Evolutionary conservation across 352 stramenopile species (phyloP).

Genomic region (Pythium apleroticum): DNA sequence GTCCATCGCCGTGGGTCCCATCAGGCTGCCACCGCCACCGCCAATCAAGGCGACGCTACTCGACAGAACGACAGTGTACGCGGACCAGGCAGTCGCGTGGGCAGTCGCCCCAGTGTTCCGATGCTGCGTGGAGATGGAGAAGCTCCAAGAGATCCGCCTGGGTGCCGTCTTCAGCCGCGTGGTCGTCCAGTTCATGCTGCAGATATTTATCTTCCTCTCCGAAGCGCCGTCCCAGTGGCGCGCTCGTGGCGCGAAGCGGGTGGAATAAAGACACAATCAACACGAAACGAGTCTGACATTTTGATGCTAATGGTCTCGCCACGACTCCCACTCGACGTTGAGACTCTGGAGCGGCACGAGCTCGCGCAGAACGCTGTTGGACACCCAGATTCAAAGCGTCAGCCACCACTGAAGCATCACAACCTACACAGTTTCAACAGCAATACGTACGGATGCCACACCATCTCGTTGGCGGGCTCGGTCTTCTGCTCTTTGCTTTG

Average conservation of each 20-base stretch:
- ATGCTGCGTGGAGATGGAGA: constrained; percentile 42
- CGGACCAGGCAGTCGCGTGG: constrained; percentile 35
- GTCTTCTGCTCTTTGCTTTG: constrained; percentile 56
- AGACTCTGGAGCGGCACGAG: constrained; percentile 76
- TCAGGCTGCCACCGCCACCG: not conserved
- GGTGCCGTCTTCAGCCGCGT: constrained; percentile 42
- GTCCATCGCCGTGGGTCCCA: not conserved
- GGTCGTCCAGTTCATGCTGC: constrained; percentile 46
- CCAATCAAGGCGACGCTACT: not conserved
- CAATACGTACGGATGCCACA: constrained; percentile 82
- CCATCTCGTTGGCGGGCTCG: constrained; percentile 70
- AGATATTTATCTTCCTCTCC: constrained; percentile 12
- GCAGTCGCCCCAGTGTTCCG: constrained; percentile 43
- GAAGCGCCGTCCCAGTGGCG: not conserved
- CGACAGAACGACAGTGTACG: not conserved
- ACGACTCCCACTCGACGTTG: constrained; percentile 81
- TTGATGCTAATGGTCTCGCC: constrained; percentile 66
- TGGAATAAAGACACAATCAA: constrained; percentile 1
- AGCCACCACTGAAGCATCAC: constrained; percentile 1
- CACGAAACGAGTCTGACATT: not conserved
- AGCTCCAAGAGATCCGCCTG: constrained; percentile 17
- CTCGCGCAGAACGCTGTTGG: constrained; percentile 61
- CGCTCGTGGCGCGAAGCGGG: not conserved
- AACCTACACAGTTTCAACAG: not conserved
- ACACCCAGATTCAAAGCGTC: not conserved